Percentiles rank a stretch among this genome's conserved stretches.
Evolutionary conservation across 1,284 basidiomycete species (phyloP).

Genomic region (Ganoderma lucidum): DNA sequence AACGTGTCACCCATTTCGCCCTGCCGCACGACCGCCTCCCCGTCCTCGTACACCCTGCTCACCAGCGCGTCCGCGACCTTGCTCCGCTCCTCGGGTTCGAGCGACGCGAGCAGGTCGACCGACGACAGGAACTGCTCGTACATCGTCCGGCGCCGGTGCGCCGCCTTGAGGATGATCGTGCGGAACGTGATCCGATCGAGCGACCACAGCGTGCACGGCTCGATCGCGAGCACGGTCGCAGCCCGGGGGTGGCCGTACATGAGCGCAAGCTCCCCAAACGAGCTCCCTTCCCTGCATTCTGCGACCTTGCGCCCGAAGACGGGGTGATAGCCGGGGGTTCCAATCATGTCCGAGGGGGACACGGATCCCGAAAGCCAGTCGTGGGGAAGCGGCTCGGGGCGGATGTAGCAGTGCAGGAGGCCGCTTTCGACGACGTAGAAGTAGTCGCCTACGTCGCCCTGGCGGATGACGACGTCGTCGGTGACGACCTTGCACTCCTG

Average conservation of each 20-base stretch:
- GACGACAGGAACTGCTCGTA: constrained; percentile 95
- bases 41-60: constrained; percentile 83
- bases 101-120: constrained; percentile 89
- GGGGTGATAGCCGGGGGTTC: constrained; percentile 70
- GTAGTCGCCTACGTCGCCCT: constrained; percentile 97
- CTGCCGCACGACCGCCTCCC: constrained; percentile 88
- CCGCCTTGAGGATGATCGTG: constrained; percentile 93
- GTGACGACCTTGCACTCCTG: constrained; percentile 81
- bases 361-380: constrained; percentile 55
- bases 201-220: constrained; percentile 90
- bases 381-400: constrained; percentile 67
- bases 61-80: constrained; percentile 97
- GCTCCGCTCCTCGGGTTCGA: constrained; percentile 89
- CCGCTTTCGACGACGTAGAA: constrained; percentile 98
- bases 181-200: constrained; percentile 98
- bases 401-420: constrained; percentile 88
- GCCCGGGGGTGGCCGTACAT: constrained; percentile 98
- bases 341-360: constrained; percentile 59
- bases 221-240: constrained; percentile 90
- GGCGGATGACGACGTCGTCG: constrained; percentile 91
- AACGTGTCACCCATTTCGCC: constrained; percentile 97
- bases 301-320: constrained; percentile 86
- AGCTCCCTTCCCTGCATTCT: constrained; percentile 86
- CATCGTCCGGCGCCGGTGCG: constrained; percentile 90
- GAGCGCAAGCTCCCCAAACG: constrained; percentile 96